Conservation (phyloP, 208 protist species). For the Endotrypanum monterogeii region DNA sequence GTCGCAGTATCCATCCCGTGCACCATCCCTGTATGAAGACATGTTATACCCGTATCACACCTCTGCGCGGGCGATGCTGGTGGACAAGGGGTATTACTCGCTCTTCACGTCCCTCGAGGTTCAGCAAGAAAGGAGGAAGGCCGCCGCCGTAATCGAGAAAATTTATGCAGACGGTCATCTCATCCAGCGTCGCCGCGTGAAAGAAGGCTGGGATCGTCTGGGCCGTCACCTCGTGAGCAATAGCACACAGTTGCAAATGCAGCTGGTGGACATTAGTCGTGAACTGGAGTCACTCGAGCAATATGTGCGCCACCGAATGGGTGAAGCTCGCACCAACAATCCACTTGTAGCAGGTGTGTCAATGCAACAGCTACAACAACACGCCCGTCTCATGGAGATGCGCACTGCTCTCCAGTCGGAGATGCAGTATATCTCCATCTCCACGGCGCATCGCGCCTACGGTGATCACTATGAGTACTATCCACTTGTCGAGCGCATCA, state of each 20-base stretch:
- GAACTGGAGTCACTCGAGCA: constrained; percentile 31
- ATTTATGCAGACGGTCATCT: constrained; percentile 42
- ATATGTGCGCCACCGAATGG: constrained; percentile 37
- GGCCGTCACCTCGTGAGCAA: constrained; percentile 44
- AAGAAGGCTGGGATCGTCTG: constrained; percentile 59
- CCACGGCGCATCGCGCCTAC: constrained; percentile 43
- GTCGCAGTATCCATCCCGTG: neutral
- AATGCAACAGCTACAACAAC: constrained; percentile 35
- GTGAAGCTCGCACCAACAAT: constrained; percentile 15
- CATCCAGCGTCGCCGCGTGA: constrained; percentile 37
- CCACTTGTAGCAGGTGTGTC: constrained; percentile 50
- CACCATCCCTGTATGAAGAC: constrained; percentile 26
- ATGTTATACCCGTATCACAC: constrained; percentile 37
- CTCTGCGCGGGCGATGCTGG: constrained; percentile 50
- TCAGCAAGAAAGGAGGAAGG: constrained; percentile 30
- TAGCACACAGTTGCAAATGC: constrained; percentile 18
- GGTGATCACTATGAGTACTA: constrained; percentile 82
- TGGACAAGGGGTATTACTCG: constrained; percentile 55
- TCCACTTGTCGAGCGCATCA: constrained; percentile 31
- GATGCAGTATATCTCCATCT: constrained; percentile 35
- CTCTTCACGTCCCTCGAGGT: constrained; percentile 49
- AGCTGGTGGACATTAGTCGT: constrained; percentile 27
- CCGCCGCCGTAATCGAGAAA: constrained; percentile 25
- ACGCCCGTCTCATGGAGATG: constrained; percentile 25
- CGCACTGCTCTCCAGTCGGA: constrained; percentile 24